These are phyloP conservation scores for Paecilomyces formosus DNA, from an alignment of 2,329 filamentous ascomycete species.

Conservation along the genomic window DNA sequence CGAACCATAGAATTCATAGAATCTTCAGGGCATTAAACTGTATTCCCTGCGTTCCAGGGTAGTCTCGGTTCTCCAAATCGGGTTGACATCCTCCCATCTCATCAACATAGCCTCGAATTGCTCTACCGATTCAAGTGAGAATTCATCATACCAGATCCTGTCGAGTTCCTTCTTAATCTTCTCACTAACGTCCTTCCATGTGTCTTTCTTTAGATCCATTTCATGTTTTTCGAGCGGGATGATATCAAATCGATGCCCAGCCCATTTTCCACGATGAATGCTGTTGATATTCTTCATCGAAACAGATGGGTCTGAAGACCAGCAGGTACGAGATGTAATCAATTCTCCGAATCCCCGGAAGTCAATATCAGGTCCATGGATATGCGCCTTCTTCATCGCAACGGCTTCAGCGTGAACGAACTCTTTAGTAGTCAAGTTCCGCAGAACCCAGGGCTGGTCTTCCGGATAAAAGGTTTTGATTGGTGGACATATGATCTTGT, in stretches of 20 bases:
- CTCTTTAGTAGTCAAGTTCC: constrained; percentile 25
- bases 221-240: constrained; percentile 12
- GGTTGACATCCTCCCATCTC: not conserved
- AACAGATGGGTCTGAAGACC: constrained; percentile 10
- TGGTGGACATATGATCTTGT: constrained; percentile 10
- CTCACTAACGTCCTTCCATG: constrained; percentile 21
- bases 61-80: not conserved
- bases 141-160: constrained; percentile 6
- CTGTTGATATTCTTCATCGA: constrained; percentile 1
- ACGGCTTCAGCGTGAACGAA: constrained; percentile 22
- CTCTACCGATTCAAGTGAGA: not conserved
- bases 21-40: too few relatives aligned
- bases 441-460: constrained; percentile 23
- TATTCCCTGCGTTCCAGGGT: too few relatives aligned
- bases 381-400: constrained; percentile 16
- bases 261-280: constrained; percentile 19
- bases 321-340: constrained; percentile 19
- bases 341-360: constrained; percentile 21
- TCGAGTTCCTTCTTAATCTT: constrained; percentile 16
- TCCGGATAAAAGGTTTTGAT: constrained; percentile 15
- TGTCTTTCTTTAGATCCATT: constrained; percentile 1
- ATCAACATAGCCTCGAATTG: not conserved
- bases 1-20: too few relatives aligned
- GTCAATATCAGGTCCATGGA: constrained; percentile 20
- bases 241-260: constrained; percentile 23